Percentiles rank a stretch among this genome's conserved stretches.
Conservation (phyloP, 768 basidiomycete genomes). For the Imleria badia region DNA sequence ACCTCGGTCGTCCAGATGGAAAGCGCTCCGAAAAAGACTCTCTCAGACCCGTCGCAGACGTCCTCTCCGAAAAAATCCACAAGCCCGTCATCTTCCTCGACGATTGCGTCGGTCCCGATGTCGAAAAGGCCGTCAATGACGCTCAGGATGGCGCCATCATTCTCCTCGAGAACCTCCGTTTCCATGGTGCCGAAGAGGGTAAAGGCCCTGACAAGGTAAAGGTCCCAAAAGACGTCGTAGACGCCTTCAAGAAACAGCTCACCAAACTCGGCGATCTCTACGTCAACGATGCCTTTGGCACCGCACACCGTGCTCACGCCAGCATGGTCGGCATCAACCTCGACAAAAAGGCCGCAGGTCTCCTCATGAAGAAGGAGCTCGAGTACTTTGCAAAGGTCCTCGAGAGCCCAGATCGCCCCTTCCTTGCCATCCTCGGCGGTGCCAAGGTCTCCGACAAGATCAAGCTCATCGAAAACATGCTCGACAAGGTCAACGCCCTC, state of each 20-base stretch:
- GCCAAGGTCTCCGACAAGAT: constrained; percentile 99
- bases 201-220: constrained; percentile 96
- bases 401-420: constrained; percentile 90
- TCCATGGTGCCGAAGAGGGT: constrained; percentile 99
- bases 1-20: constrained; percentile 96
- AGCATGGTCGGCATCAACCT: constrained; percentile 98
- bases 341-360: constrained; percentile 88
- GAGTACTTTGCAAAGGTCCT: constrained; percentile 98
- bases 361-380: constrained; percentile 98
- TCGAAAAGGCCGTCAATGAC: constrained; percentile 71
- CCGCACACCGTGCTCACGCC: constrained; percentile 96
- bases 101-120: constrained; percentile 84
- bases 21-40: constrained; percentile 87
- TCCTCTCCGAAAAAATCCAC: constrained; percentile 44
- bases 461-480: constrained; percentile 97
- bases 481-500: constrained; percentile 96
- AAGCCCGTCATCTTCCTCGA: constrained; percentile 76
- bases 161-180: constrained; percentile 96
- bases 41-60: constrained; percentile 79
- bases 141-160: constrained; percentile 68
- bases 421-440: constrained; percentile 97
- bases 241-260: constrained; percentile 82
- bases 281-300: constrained; percentile 98
- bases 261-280: constrained; percentile 95
- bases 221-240: constrained; percentile 79